Evolutionary conservation across 176 grass and related monocot species (phyloP), one percentile per base, ranked within the genome.

Genomic region (Avena insularis): DNA sequence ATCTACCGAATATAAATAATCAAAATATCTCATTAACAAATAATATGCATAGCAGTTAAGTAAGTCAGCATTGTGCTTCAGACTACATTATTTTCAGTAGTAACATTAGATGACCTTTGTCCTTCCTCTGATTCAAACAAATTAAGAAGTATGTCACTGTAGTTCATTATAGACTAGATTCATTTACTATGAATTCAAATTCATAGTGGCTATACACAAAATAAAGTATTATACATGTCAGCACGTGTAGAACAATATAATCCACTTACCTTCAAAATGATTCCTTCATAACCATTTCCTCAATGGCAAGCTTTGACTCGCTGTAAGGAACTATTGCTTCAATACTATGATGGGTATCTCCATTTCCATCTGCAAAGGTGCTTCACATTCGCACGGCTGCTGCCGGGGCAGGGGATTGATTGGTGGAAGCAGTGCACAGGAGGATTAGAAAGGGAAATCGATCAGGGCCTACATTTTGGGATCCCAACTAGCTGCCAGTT

Each of bases 261-360:
- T 74, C 63, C 15, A 29, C 46, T 57, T 98, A 98, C 96, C 89
- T 86, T 82, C 93, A 90, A 77, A 98, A 98, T 76, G 87, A 96
- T 79, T 98, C 93, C 83, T 96, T 88, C 68, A 90, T 80, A 82
- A 96, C 86, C 88, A 98, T 91, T 83, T 94, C 71, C 77, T 96
- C 77, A 38, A 98, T 98, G 68, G 83, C 88, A 80, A 91, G 72
- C 90, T 98, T 98, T 66, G 92, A 91, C 43, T 95, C 90, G 31
- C 79, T 93, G 29, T 81, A 87, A 80, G 89, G 47, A 77, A 92
- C 79, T 87, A 92, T 87, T 63, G 90, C 87, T 88, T 59, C 76
- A 47, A 21, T 31, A 67, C 50, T 81, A 43, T 17, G n/a, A 78
- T 50, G 77, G 77, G 20, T 38, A 72, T 85, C 86, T 61, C 89